phyloP scores from a whole-genome alignment of 2,329 filamentous ascomycete genomes.

The Cordyceps fumosorosea region DNA sequence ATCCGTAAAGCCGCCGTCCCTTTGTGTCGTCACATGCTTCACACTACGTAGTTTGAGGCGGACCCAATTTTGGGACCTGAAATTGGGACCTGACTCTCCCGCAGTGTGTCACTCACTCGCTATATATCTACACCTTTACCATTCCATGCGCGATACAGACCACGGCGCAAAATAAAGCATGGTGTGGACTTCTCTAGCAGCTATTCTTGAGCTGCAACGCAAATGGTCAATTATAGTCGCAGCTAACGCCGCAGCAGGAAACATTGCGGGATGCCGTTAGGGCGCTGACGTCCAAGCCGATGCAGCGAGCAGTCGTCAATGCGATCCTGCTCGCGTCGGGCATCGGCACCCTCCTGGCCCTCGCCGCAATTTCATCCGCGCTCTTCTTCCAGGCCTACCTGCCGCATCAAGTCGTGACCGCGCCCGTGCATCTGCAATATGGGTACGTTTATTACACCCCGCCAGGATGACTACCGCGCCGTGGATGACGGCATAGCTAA shows the following conservation, averaged over 20 bases:
- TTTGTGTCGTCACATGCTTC: conserved; percentile 6
- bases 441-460: conserved; percentile 34
- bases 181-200: neutral
- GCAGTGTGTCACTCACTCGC: neutral
- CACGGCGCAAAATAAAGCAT: neutral
- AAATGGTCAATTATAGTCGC: neutral
- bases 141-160: neutral
- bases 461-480: neutral
- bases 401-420: conserved; percentile 45
- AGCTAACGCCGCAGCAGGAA: conserved; percentile 19
- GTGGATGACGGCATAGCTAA: neutral
- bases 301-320: conserved; percentile 44
- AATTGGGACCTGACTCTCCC: neutral
- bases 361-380: conserved; percentile 43
- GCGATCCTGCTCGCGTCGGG: conserved; percentile 37
- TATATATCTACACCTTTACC: neutral
- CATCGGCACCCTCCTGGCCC: conserved; percentile 37
- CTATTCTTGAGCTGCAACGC: neutral
- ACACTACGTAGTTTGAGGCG: neutral
- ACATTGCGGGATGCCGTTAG: conserved; percentile 30
- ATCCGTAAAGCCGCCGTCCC: too few species aligned
- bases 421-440: conserved; percentile 52
- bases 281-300: conserved; percentile 42
- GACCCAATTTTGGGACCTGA: neutral
- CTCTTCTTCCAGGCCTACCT: conserved; percentile 52